A percentile compares a stretch with the other conserved stretches of the same genome.
Conservation (phyloP, 1,284 basidiomycete species). For the Megacollybia platyphylla region DNA sequence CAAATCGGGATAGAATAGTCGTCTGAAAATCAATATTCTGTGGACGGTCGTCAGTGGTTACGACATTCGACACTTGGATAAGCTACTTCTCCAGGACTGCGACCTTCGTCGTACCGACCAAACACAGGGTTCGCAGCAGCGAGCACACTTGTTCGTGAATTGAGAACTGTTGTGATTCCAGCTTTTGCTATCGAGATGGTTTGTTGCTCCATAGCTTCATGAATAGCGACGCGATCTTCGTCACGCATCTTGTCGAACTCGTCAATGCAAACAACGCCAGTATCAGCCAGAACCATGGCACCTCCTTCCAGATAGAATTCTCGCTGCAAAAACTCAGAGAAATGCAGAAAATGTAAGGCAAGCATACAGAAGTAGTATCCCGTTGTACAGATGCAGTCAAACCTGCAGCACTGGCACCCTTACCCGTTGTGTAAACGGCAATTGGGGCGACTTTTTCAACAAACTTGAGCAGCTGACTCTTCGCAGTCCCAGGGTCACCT, state of each 20-base stretch:
- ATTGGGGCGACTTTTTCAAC: constrained; percentile 98
- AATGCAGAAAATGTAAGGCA: constrained; percentile 3
- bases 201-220: constrained; percentile 99
- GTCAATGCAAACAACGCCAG: constrained; percentile 98
- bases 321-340: constrained; percentile 36
- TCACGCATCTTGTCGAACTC: constrained; percentile 99
- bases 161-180: constrained; percentile 96
- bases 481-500: constrained; percentile 97
- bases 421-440: constrained; percentile 96
- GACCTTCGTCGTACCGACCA: constrained; percentile 95
- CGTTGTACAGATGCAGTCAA: constrained; percentile 96
- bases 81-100: constrained; percentile 85
- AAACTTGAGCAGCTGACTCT: constrained; percentile 95
- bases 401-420: constrained; percentile 96
- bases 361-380: constrained; percentile 75
- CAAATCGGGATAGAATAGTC: constrained; percentile 95
- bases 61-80: background rate
- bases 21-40: constrained; percentile 98
- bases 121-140: constrained; percentile 99
- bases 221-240: constrained; percentile 97
- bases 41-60: background rate
- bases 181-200: constrained; percentile 99
- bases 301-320: constrained; percentile 99
- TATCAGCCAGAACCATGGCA: constrained; percentile 98
- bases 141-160: constrained; percentile 91